These are phyloP conservation scores for Fusarium tupiense DNA, from an alignment of 2,329 filamentous ascomycete genomes.

Conservation along the genomic window DNA sequence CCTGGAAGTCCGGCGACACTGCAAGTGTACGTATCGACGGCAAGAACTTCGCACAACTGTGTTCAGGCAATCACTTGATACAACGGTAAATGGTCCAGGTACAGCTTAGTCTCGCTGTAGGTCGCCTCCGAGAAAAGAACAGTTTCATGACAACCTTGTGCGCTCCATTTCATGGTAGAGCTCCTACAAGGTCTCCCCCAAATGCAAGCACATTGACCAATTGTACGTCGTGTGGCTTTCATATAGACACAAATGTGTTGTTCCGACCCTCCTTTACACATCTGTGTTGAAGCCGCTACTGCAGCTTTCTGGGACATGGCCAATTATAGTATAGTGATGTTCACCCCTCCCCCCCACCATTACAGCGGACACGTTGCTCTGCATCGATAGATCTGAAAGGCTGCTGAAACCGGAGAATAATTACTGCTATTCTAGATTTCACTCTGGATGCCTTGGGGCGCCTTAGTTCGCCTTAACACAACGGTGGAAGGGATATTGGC, in stretches of 20 bases:
- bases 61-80: accelerated
- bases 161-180: accelerated
- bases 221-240: accelerated
- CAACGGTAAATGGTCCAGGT: accelerated
- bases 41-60: neutral
- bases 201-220: neutral
- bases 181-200: accelerated
- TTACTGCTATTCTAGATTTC: neutral
- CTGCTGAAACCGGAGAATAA: accelerated
- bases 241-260: neutral
- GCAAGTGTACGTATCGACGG: accelerated
- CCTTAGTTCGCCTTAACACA: neutral
- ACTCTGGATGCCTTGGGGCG: accelerated
- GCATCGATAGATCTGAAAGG: accelerated
- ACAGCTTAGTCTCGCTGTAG: neutral
- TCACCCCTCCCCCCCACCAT: neutral
- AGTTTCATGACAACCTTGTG: neutral
- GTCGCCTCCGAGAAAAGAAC: too few species aligned
- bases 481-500: neutral
- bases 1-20: too few species aligned
- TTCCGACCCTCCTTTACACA: neutral
- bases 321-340: accelerated
- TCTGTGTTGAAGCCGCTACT: neutral
- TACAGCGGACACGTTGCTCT: neutral
- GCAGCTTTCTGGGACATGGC: neutral